Base-by-base conservation (phyloP, 192 early-diverging fungal genomes). In the Backusella australiensis region DNA sequence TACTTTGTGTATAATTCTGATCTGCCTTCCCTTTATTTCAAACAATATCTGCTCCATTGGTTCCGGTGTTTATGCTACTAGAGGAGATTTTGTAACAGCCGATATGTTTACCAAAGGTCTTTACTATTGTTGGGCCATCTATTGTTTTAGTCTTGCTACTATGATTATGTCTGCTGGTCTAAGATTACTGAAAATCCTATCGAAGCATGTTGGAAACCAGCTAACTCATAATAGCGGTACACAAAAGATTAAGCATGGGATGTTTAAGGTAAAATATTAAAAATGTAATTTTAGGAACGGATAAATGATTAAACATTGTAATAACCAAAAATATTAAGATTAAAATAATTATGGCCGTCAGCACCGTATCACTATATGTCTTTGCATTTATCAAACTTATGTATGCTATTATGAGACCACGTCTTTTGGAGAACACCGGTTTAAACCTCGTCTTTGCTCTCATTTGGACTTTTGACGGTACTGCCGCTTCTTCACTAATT, bases 41-140 rank as follows among this genome's bases (percentile, higher is more conserved):
- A 82, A 82, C 46, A 82, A 82, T 65, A 67, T 75, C 17, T 72
- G 52, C n/a, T 71, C 74, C 19, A 59, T 82, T 44, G 9, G 34
- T 7, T 59, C 80, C 6, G 76, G 76, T 9, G 34, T 73, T 2
- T 78, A 56, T 73, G 80, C 80, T 36, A 29, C 71, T 34, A 35
- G 15, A 34, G 73, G 73, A 4, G 39, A 82, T n/a, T 26, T 56
- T 9, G 26, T 39, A 19, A 67, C 29, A 53, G 76, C 77, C 2
- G 39, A 74, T 19, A 26, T 68, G 3, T 78, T 72, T 26, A 77
- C 80, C 2, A 49, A 56, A 7, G 29, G 56, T 4, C 36, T 82
- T 21, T 78, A 82, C 35, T 36, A 34, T 34, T 38, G 77, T 34
- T 81, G 80, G 80, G 12, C 68, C n/a, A 42, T 77, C 29, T 81